A percentile compares a stretch with the other conserved stretches of the same genome.
These are phyloP conservation scores for Lachancea lanzarotensis DNA, from an alignment of 805 yeast species.

Conservation along the genomic window DNA sequence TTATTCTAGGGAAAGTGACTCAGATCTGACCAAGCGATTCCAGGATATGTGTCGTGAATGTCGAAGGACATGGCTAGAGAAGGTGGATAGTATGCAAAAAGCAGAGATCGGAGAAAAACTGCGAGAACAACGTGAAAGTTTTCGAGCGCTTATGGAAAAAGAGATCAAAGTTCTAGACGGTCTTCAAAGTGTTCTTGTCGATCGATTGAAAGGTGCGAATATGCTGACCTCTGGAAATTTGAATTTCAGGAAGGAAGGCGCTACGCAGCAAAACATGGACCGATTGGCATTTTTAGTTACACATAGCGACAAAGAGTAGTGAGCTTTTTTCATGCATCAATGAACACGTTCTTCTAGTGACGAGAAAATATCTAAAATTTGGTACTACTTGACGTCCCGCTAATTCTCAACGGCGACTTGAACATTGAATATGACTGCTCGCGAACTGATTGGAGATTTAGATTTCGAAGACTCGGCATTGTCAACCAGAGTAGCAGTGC, in stretches of 20 bases:
- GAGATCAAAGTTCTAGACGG: slow-evolving; percentile 14
- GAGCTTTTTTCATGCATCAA: too few species aligned
- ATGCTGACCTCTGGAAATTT: neutral
- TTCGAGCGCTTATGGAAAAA: slow-evolving; percentile 10
- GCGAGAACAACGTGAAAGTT: slow-evolving; percentile 10
- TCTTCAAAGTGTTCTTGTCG: slow-evolving; percentile 1
- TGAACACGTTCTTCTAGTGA: too few species aligned
- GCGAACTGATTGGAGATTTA: slow-evolving; percentile 15
- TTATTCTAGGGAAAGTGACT: neutral
- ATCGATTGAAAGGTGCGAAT: neutral
- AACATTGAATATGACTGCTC: slow-evolving; percentile 30
- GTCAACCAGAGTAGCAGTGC: slow-evolving; percentile 27
- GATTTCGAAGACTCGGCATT: slow-evolving; percentile 16
- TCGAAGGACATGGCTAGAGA: slow-evolving; percentile 19
- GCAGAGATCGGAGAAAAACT: slow-evolving; percentile 13
- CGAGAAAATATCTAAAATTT: too few species aligned
- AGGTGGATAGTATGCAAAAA: slow-evolving; percentile 17
- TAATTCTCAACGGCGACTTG: slow-evolving; percentile 14
- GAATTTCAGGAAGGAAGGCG: neutral
- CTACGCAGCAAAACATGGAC: neutral
- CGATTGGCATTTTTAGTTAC: neutral
- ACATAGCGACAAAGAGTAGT: neutral
- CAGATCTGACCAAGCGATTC: slow-evolving; percentile 12
- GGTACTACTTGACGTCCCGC: too few species aligned
- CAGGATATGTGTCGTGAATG: slow-evolving; percentile 25